Base-by-base conservation (phyloP, 768 basidiomycete genomes). In the Russula sp. region DNA sequence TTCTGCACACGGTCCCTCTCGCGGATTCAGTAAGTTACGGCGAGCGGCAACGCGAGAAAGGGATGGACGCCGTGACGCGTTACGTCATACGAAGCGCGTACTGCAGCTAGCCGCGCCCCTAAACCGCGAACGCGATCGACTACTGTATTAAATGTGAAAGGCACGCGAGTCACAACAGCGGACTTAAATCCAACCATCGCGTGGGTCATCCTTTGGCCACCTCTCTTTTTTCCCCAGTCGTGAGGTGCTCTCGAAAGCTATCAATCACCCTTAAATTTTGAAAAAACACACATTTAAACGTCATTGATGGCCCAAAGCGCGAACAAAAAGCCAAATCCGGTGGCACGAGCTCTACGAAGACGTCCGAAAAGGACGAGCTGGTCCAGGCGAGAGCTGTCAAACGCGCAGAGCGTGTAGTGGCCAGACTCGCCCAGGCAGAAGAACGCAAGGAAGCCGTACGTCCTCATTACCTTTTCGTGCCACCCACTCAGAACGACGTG, bases 381-480 rank as follows among this genome's bases (percentile, higher is more conserved):
- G 8, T 54, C 9, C 28, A 64, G 14, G 51, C 26, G 44, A 52
- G 63, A 5, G 52, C 63, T 18, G 20, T 54, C 18, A 49, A 50
- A 36, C 57, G 57, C 28, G 52, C 24, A 18, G 57, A 59, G 34
- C 63, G 52, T 16, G 50, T 32, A 1, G 42, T 48, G 20, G 51
- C 34, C 3, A 59, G 42, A 26, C 38, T 3, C 18, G n/a, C 18
- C n/a, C 46, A 59, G n/a, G 63, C 57, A 58, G 62, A 59, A 44
- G 18, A 22, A 8, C 34, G 8, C 32, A 59, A 53, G 51, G 62
- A 63, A 58, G 22, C 24, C 3, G 62, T 63, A 63, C 10, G 62
- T 59, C 13, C 2, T 40, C 22, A 22, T 28, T 20, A 34, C 20
- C 4, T 5, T n/a, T 3, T 42, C 13, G 6, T 28, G 46, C 48